A percentile compares a stretch with the other conserved stretches of the same genome.
These are phyloP conservation scores for Neurospora intermedia DNA, from an alignment of 495 filamentous ascomycete genomes.

Conservation along the genomic window DNA sequence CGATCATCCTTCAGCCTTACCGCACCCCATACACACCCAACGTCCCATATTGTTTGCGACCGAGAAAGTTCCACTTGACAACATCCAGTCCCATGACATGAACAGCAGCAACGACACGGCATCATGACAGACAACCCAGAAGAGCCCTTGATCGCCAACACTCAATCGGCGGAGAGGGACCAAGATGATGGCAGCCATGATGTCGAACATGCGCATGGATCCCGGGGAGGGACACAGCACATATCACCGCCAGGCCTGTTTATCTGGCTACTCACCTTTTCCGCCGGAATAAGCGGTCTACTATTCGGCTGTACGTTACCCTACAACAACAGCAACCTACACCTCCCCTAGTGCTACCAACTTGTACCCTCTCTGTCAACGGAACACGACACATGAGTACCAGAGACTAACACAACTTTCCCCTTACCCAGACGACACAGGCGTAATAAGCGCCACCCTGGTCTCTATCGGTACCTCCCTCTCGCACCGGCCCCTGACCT, in stretches of 20 bases:
- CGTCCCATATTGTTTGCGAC: not conserved
- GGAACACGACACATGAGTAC: not conserved
- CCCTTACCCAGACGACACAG: slow-evolving; percentile 56
- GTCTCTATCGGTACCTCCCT: slow-evolving; percentile 69
- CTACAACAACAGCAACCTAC: not conserved
- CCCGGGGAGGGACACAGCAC: slow-evolving; percentile 1
- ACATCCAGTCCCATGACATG: not conserved
- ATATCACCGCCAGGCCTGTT: slow-evolving; percentile 27
- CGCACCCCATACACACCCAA: not conserved
- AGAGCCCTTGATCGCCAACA: slow-evolving; percentile 17
- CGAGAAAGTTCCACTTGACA: not conserved
- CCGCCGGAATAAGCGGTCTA: slow-evolving; percentile 75
- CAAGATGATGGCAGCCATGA: not conserved
- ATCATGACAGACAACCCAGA: slow-evolving; percentile 10
- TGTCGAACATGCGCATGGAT: not conserved
- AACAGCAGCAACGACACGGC: slow-evolving; percentile 4
- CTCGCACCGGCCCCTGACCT: slow-evolving; percentile 53
- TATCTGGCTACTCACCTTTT: slow-evolving; percentile 67
- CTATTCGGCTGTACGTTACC: slow-evolving; percentile 73
- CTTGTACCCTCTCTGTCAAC: not conserved
- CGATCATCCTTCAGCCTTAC: not conserved
- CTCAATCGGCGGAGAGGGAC: not conserved
- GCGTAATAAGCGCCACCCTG: slow-evolving; percentile 81
- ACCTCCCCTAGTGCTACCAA: not conserved
- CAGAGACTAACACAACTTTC: slow-evolving; percentile 13